Percentiles rank a stretch among this genome's conserved stretches.
These are phyloP conservation scores for Carex pumila DNA, from an alignment of 176 grass and related monocot genomes.

Conservation along the genomic window DNA sequence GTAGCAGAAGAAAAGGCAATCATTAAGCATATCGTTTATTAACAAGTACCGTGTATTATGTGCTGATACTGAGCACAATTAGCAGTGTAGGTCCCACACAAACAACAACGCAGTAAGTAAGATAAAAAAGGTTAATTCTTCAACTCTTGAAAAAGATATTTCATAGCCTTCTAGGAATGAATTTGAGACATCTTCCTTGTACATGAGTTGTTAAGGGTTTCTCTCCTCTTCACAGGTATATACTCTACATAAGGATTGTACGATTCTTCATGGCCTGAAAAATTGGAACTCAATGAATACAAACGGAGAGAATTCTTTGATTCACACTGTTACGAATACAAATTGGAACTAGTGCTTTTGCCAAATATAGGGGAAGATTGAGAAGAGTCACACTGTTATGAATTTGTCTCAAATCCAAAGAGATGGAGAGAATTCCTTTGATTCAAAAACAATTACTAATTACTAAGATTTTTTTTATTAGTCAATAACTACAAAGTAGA, in stretches of 20 bases:
- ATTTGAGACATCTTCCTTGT: slow-evolving; percentile 87
- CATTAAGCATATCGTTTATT: neutral
- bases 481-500: too few species aligned
- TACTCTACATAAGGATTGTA: slow-evolving; percentile 96
- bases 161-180: slow-evolving; percentile 72
- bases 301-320: too few species aligned
- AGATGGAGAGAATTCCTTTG: too few species aligned
- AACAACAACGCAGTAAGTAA: neutral
- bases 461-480: too few species aligned
- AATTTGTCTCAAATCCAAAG: too few species aligned
- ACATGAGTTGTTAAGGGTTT: slow-evolving; percentile 89
- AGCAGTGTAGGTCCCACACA: neutral
- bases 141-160: neutral
- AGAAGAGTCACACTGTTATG: too few species aligned
- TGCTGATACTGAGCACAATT: neutral
- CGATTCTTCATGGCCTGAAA: slow-evolving; percentile 93
- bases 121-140: neutral
- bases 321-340: too few species aligned
- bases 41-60: neutral
- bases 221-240: slow-evolving; percentile 93
- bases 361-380: too few species aligned
- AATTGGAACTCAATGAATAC: neutral
- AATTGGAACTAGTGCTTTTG: too few species aligned
- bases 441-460: too few species aligned
- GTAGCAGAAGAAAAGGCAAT: neutral